Percentiles rank a stretch among this genome's conserved stretches.
phyloP scores from a whole-genome alignment of 768 basidiomycete genomes.

The Terana coerulea region DNA sequence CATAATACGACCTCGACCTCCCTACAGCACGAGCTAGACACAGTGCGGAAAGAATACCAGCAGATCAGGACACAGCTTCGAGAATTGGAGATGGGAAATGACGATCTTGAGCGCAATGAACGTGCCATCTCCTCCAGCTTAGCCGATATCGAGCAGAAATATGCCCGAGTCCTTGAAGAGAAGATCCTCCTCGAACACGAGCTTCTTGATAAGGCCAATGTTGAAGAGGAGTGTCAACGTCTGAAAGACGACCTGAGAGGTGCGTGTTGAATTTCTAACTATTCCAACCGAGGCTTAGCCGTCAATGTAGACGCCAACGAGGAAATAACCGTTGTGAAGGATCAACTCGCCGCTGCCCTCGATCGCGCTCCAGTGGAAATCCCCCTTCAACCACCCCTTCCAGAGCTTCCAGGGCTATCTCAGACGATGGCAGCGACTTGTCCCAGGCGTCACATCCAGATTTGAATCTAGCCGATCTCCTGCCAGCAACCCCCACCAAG shows the following conservation, averaged over 20 bases:
- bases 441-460: constrained; percentile 57
- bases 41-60: constrained; percentile 71
- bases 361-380: constrained; percentile 25
- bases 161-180: constrained; percentile 89
- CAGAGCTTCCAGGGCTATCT: constrained; percentile 31
- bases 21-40: constrained; percentile 88
- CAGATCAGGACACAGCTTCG: constrained; percentile 68
- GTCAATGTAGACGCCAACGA: constrained; percentile 66
- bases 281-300: constrained; percentile 10
- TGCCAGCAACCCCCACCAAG: constrained; percentile 35
- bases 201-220: constrained; percentile 79
- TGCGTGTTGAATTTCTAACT: constrained; percentile 29
- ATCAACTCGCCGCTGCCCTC: constrained; percentile 53
- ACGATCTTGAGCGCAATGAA: constrained; percentile 94
- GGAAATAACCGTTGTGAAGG: constrained; percentile 79
- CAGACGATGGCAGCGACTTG: constrained; percentile 47
- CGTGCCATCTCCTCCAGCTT: constrained; percentile 80
- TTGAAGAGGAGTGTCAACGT: constrained; percentile 90
- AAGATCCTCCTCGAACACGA: constrained; percentile 98
- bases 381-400: constrained; percentile 22
- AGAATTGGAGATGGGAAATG: constrained; percentile 96
- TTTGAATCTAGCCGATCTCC: constrained; percentile 55
- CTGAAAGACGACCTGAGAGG: constrained; percentile 92
- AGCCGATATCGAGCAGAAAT: constrained; percentile 82
- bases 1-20: constrained; percentile 90